A percentile compares a stretch with the other conserved stretches of the same genome.
phyloP scores from a whole-genome alignment of 2,329 filamentous ascomycete genomes.

The Trichoderma endophyticum region DNA sequence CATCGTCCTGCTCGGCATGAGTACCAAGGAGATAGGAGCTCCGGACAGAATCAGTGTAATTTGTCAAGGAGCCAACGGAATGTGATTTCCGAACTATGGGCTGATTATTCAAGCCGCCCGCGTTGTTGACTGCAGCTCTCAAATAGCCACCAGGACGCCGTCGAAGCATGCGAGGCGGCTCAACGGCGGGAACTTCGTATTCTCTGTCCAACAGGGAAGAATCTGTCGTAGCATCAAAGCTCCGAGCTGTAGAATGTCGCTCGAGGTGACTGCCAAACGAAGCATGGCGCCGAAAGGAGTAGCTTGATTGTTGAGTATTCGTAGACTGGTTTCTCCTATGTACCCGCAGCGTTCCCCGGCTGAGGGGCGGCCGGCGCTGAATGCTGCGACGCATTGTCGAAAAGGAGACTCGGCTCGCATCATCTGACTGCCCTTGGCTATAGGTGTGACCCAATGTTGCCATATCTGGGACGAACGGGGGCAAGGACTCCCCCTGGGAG shows the following conservation, averaged over 20 bases:
- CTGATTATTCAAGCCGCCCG: constrained; percentile 40
- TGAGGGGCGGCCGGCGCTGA: constrained; percentile 29
- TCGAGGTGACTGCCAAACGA: constrained; percentile 58
- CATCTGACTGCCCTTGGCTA: constrained; percentile 31
- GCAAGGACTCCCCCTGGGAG: constrained; percentile 41
- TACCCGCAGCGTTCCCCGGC: constrained; percentile 30
- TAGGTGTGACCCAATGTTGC: constrained; percentile 36
- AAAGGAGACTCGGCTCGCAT: constrained; percentile 32
- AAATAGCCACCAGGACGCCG: constrained; percentile 73
- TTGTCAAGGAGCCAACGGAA: constrained; percentile 58
- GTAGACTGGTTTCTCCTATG: constrained; percentile 48
- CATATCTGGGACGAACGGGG: constrained; percentile 48
- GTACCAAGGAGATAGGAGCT: constrained; percentile 54
- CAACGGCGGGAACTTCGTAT: constrained; percentile 38
- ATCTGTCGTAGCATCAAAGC: constrained; percentile 59
- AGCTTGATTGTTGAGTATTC: constrained; percentile 47
- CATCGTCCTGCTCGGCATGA: constrained; percentile 21
- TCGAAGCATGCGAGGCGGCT: constrained; percentile 62
- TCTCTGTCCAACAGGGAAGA: constrained; percentile 51
- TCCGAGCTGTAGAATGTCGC: constrained; percentile 51
- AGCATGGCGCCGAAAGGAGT: constrained; percentile 53
- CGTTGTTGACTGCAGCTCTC: constrained; percentile 63
- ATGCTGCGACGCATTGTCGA: constrained; percentile 27
- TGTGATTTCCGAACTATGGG: constrained; percentile 49
- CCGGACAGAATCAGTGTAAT: constrained; percentile 58